Conservation (phyloP, 805 yeast genomes). For the Yarrowia divulgata region DNA sequence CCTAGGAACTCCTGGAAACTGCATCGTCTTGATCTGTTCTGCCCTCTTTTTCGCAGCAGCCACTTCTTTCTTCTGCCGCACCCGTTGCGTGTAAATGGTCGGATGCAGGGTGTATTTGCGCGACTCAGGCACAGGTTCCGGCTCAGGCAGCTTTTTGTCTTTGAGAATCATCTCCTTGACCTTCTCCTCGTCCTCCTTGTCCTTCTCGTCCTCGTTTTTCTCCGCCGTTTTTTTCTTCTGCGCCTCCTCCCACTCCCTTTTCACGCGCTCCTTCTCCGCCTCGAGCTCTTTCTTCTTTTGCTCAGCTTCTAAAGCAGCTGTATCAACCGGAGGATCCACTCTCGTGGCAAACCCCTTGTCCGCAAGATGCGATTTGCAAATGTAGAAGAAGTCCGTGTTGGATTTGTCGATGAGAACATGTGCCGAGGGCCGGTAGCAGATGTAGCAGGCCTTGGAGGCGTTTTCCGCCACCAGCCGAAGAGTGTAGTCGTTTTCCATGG, state of each 20-base stretch:
- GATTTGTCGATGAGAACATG: conserved; percentile 57
- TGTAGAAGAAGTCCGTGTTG: conserved; percentile 58
- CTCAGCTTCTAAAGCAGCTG: conserved; percentile 43
- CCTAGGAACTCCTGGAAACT: conserved; percentile 37
- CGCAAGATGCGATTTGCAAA: conserved; percentile 58
- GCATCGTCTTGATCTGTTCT: conserved; percentile 40
- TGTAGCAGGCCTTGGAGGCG: conserved; percentile 57
- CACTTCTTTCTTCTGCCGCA: conserved; percentile 28
- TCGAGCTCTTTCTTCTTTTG: conserved; percentile 44
- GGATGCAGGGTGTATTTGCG: conserved; percentile 26
- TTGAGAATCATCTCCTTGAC: conserved; percentile 43
- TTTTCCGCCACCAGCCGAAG: conserved; percentile 57
- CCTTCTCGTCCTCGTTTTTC: conserved; percentile 15
- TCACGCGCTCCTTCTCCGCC: conserved; percentile 50
- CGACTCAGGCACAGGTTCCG: conserved; percentile 15
- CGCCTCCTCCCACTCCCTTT: conserved; percentile 49
- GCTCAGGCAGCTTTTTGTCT: conserved; percentile 23
- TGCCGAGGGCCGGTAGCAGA: conserved; percentile 62
- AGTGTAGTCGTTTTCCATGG: conserved; percentile 53
- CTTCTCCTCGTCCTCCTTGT: conserved; percentile 40
- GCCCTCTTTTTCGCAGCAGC: conserved; percentile 37
- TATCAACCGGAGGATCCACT: conserved; percentile 50
- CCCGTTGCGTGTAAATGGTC: conserved; percentile 22
- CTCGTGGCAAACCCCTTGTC: conserved; percentile 60
- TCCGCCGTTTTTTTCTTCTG: conserved; percentile 42